phyloP scores from a whole-genome alignment of 2,329 filamentous ascomycete genomes.

The Colletotrichum musae region DNA sequence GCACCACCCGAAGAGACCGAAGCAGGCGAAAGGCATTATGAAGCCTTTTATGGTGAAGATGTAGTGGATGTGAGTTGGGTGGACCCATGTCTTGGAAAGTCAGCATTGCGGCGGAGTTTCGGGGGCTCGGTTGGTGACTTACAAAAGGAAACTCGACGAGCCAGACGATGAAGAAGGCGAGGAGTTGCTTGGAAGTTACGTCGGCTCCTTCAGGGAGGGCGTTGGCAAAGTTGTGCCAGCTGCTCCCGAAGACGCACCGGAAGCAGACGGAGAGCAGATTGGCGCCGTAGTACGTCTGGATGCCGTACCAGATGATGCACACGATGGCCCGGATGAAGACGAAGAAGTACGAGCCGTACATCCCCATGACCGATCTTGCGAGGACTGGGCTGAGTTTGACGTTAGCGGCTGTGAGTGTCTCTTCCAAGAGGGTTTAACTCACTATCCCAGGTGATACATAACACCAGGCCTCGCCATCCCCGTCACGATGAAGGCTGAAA shows the following conservation, averaged over 20 bases:
- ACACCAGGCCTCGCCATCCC: constrained; percentile 47
- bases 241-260: constrained; percentile 52
- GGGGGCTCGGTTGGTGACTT: constrained; percentile 2
- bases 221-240: constrained; percentile 51
- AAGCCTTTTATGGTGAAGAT: constrained; percentile 54
- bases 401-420: background rate
- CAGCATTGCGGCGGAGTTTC: background rate
- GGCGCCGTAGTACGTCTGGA: constrained; percentile 46
- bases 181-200: constrained; percentile 52
- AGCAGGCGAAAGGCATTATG: constrained; percentile 52
- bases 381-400: constrained; percentile 49
- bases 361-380: constrained; percentile 55
- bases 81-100: constrained; percentile 47
- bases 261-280: constrained; percentile 46
- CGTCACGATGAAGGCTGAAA: constrained; percentile 45
- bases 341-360: constrained; percentile 59
- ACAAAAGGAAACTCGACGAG: constrained; percentile 55
- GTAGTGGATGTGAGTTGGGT: constrained; percentile 52
- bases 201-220: constrained; percentile 48
- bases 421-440: background rate
- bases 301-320: constrained; percentile 50
- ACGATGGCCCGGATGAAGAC: constrained; percentile 53
- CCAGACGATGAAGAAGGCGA: constrained; percentile 57
- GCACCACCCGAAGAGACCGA: constrained; percentile 54
- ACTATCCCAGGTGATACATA: constrained; percentile 48